Conservation (phyloP, 768 basidiomycete genomes). For the Sporobolomyces pararoseus region DNA sequence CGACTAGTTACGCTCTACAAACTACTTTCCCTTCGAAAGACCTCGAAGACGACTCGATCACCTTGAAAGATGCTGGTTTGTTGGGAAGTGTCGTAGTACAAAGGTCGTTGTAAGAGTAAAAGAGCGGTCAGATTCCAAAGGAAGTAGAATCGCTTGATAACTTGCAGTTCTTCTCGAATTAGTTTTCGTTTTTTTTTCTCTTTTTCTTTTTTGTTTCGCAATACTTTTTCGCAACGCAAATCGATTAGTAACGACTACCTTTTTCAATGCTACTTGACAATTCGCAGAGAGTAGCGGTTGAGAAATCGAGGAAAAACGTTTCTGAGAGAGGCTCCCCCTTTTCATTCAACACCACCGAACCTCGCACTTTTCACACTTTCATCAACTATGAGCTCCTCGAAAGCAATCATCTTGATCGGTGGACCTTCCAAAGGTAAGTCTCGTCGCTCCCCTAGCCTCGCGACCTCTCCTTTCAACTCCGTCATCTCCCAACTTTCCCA, state of each 20-base stretch:
- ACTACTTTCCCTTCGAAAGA: constrained; percentile 83
- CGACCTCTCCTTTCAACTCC: background rate
- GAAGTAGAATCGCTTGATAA: too few species aligned
- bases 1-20: constrained; percentile 68
- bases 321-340: background rate
- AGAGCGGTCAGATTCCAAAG: background rate
- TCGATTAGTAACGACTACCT: too few species aligned
- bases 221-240: too few species aligned
- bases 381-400: constrained; percentile 35
- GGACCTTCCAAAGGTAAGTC: constrained; percentile 50
- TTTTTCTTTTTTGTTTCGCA: too few species aligned
- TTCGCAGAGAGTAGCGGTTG: too few species aligned
- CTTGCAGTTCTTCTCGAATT: too few species aligned
- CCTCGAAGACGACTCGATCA: constrained; percentile 62
- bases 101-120: constrained; percentile 51
- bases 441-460: background rate
- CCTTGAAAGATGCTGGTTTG: constrained; percentile 69
- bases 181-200: too few species aligned
- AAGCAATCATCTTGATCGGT: constrained; percentile 51
- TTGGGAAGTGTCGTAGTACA: constrained; percentile 81
- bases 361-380: background rate
- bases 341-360: background rate
- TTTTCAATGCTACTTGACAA: too few species aligned
- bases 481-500: background rate
- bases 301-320: too few species aligned